phyloP scores from a whole-genome alignment of 1,139 yeast genomes.

The Geotrichum klebahnii region DNA sequence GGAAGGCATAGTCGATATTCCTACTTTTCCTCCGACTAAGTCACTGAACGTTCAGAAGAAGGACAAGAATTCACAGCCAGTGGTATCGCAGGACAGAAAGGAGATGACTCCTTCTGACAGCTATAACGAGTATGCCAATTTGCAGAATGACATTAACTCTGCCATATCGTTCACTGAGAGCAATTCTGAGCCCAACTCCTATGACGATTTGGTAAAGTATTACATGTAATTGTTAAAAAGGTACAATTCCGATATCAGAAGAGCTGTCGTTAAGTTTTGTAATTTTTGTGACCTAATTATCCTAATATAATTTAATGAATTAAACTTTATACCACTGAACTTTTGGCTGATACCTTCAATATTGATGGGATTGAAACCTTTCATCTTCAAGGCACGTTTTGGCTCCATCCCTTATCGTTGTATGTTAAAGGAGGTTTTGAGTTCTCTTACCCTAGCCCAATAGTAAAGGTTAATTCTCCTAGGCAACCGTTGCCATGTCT shows the following conservation, averaged over 20 bases:
- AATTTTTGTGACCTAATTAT: too few relatives aligned
- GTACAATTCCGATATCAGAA: too few relatives aligned
- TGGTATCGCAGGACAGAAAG: too few relatives aligned
- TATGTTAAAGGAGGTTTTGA: background rate
- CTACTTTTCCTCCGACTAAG: background rate
- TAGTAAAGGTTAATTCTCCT: background rate
- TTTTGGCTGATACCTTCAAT: too few relatives aligned
- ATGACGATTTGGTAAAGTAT: background rate
- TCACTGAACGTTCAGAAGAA: background rate
- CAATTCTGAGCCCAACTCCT: background rate
- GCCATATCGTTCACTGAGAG: background rate
- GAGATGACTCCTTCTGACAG: too few relatives aligned
- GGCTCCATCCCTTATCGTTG: background rate
- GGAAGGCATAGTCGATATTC: background rate
- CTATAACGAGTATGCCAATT: too few relatives aligned
- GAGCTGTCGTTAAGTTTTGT: too few relatives aligned
- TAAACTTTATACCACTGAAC: too few relatives aligned
- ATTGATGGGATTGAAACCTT: too few relatives aligned
- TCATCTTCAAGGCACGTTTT: too few relatives aligned
- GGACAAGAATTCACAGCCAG: background rate
- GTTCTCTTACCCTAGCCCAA: background rate
- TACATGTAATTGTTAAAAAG: constrained; percentile 1
- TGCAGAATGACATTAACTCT: background rate
- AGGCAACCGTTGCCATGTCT: constrained; percentile 8
- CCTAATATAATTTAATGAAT: too few relatives aligned